Conservation (phyloP, 2,329 filamentous ascomycete genomes). For the Colletotrichum sublineola region DNA sequence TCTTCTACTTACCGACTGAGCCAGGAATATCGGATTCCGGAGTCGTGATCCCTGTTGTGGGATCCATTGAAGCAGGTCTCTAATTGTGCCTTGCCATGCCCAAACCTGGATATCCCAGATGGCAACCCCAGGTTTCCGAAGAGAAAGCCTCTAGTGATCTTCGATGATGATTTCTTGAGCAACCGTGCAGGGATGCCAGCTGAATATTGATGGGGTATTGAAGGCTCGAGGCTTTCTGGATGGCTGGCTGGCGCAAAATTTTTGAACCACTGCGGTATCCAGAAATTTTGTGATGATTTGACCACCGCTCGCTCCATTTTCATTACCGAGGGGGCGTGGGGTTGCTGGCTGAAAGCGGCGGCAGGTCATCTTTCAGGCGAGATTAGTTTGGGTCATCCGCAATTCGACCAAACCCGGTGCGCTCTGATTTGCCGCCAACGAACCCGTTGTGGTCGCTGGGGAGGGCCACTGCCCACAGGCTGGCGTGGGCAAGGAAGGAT, state of each 20-base stretch:
- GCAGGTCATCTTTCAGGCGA: slow-evolving; percentile 38
- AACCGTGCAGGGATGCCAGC: slow-evolving; percentile 32
- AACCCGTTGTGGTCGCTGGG: slow-evolving; percentile 6
- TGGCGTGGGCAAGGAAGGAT: slow-evolving; percentile 25
- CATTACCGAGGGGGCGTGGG: slow-evolving; percentile 40
- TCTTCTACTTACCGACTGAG: slow-evolving; percentile 24
- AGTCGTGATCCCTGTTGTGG: slow-evolving; percentile 21
- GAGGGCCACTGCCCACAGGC: slow-evolving; percentile 13
- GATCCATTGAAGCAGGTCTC: slow-evolving; percentile 20
- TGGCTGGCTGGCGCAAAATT: slow-evolving; percentile 37
- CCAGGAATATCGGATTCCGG: slow-evolving; percentile 19
- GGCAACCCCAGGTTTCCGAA: slow-evolving; percentile 32
- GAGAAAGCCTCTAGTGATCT: slow-evolving; percentile 19
- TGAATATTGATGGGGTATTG: slow-evolving; percentile 7
- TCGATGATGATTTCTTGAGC: slow-evolving; percentile 22
- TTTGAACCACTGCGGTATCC: slow-evolving; percentile 23
- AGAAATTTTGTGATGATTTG: slow-evolving; percentile 36
- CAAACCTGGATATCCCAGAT: slow-evolving; percentile 35
- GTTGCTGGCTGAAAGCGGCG: slow-evolving; percentile 35
- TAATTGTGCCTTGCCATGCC: slow-evolving; percentile 17
- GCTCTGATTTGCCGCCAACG: slow-evolving; percentile 28
- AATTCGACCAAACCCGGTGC: slow-evolving; percentile 33
- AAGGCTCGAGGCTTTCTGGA: slow-evolving; percentile 3
- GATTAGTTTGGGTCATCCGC: slow-evolving; percentile 40
- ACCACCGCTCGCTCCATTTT: slow-evolving; percentile 36